Base-by-base conservation (phyloP, 768 basidiomycete genomes). In the Lentinula boryana region DNA sequence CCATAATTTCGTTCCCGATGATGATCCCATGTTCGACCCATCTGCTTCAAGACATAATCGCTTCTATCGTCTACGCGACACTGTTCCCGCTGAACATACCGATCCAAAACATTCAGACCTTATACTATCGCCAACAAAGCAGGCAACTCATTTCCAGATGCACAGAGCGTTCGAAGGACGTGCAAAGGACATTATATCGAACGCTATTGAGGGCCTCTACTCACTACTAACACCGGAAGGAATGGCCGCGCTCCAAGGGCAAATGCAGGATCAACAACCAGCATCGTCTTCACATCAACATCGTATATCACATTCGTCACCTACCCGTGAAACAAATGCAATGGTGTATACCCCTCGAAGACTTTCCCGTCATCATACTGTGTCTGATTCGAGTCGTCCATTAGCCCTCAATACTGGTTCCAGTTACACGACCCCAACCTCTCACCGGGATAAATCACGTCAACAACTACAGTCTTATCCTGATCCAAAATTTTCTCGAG, bases 181-280 rank as follows among this genome's bases (percentile, higher is more conserved):
- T 41, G 55, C 55, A 10, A 56, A 40, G 23, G 36, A 43, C 13
- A 56, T 56, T 13, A 56, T 56, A 5, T 56, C 55, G 3, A 56
- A 56, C 16, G 55, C 55, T 40, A 43, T 56, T 23, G 15, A 56
- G 38, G 38, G 40, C 12, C 38, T 56, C 18, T 56, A 41, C 40
- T 56, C 55, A 27, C 55, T 56, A 9, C 55, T 56, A 2, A 56
- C 38, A n/a, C 55, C 55, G 31, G 55, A 56, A n/a, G 55, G 55
- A 15, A 36, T 56, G 23, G 18, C 40, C 31, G 38, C 38, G 16
- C 23, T 56, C 1, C 55, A 32, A 27, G 55, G 16, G 6, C 55
- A 52, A 16, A n/a, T 52, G 18, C 31, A 41, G 12, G 53, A 31
- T 15, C 4, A 55, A 55, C 8, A 12, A 55, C 13, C 35, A 23